These are phyloP conservation scores for Sugiyamaella neomexicana DNA, from an alignment of 1,139 yeast genomes.

Conservation along the genomic window DNA sequence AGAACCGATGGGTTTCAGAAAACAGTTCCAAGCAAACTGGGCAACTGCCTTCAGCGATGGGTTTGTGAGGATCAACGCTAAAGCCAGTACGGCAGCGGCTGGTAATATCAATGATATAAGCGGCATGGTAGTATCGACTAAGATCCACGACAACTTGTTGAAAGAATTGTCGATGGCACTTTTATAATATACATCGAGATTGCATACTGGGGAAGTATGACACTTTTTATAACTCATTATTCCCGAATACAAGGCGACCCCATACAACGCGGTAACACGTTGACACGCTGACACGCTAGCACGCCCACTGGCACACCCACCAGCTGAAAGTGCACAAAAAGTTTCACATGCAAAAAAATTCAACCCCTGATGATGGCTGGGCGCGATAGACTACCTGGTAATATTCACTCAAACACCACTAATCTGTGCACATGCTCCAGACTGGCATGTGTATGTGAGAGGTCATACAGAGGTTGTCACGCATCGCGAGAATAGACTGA, in stretches of 20 bases:
- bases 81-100: slow-evolving; percentile 22
- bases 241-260: neutral
- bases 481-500: too few species aligned
- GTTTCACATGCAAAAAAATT: slow-evolving; percentile 2
- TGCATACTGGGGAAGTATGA: neutral
- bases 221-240: neutral
- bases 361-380: slow-evolving; percentile 10
- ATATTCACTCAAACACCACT: slow-evolving; percentile 2
- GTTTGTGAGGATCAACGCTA: slow-evolving; percentile 24
- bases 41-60: slow-evolving; percentile 25
- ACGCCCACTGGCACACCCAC: neutral
- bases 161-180: neutral
- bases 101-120: slow-evolving; percentile 14
- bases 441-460: slow-evolving; percentile 1
- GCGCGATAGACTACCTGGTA: too few species aligned
- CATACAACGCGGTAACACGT: neutral
- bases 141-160: slow-evolving; percentile 10
- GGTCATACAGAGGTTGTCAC: neutral
- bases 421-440: slow-evolving; percentile 9
- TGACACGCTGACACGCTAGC: neutral
- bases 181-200: neutral
- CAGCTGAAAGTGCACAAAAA: neutral
- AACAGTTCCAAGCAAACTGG: slow-evolving; percentile 49
- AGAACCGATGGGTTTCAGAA: slow-evolving; percentile 63
- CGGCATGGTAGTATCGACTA: slow-evolving; percentile 13